Base-by-base conservation (phyloP, 176 grass and related monocot species). In the Triticum dicoccoides region DNA sequence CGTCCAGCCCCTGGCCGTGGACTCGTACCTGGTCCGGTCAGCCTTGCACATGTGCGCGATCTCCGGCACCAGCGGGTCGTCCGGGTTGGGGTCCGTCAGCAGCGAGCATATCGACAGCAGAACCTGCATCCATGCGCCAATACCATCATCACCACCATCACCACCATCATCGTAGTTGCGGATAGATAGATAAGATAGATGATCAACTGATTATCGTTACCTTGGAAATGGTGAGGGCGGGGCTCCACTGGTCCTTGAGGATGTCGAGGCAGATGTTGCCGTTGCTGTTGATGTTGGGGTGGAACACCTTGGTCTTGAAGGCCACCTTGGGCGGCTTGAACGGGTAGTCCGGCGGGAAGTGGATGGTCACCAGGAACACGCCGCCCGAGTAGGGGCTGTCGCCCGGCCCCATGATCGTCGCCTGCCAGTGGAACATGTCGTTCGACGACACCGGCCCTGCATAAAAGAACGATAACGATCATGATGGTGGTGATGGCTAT, bases 361-460 rank as follows among this genome's bases (percentile, higher is more conserved):
- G 91, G 85, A 96, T 91, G 82, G 79, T 88, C 15, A 94, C 82
- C 64, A 94, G 79, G 80, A 93, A 93, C 30, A 94, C 87, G 5
- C 89, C 91, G 13, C 91, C 89, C 4, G 82, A 84, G 86, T 93
- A 91, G 29, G 89, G 91, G 79, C 91, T 92, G 82, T 96, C 89
- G 17, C 38, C 81, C 0, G 94, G 91, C 2, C 91, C 91, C 37
- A 96, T 88, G 89, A 92, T 92, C 18, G 94, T 97, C 41, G 95
- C 95, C 86, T 97, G 95, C 95, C 95, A 97, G 20, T 97, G 95
- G 76, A 91, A 97, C 92, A 97, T 95, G 83, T 97, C 95, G 49
- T 94, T 92, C 69, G 89, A 84, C 78, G 89, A 86, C 41, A 86
- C 89, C 41, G 95, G 95, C 4, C 95, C 95, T 97, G 87, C 8